These are phyloP conservation scores for Candida corydali DNA, from an alignment of 805 yeast genomes.

Conservation along the genomic window DNA sequence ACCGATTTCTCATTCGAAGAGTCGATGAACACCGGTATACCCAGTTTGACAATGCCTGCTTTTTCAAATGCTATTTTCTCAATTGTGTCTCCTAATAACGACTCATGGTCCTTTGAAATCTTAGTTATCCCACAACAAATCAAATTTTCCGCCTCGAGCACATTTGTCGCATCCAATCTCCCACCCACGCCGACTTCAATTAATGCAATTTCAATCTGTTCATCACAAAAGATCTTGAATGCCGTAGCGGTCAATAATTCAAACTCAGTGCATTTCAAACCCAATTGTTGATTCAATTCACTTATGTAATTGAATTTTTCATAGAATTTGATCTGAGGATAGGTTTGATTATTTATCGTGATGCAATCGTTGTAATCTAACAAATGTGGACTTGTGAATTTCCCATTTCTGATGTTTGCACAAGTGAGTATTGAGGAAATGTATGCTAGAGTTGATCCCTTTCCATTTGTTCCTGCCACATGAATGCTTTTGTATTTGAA, in stretches of 20 bases:
- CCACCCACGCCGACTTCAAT: conserved; percentile 98
- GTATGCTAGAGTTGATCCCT: conserved; percentile 89
- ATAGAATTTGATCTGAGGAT: conserved; percentile 44
- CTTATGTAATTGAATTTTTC: conserved; percentile 30
- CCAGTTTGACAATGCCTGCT: conserved; percentile 75
- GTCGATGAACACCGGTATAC: conserved; percentile 67
- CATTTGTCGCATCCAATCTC: conserved; percentile 82
- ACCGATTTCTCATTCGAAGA: conserved; percentile 56
- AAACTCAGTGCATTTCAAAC: conserved; percentile 77
- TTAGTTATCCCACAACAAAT: conserved; percentile 74
- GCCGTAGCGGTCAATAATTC: conserved; percentile 86
- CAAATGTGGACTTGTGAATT: conserved; percentile 88
- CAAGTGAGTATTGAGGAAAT: conserved; percentile 57
- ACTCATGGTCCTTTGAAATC: conserved; percentile 83
- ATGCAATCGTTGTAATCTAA: conserved; percentile 72
- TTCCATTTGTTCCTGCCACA: conserved; percentile 95
- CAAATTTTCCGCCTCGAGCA: conserved; percentile 40
- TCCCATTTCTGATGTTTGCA: conserved; percentile 55
- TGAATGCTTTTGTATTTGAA: conserved; percentile 64
- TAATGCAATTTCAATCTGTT: conserved; percentile 66
- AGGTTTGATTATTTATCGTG: conserved; percentile 55
- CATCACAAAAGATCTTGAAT: conserved; percentile 61
- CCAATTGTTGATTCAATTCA: conserved; percentile 11
- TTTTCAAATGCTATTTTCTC: conserved; percentile 69
- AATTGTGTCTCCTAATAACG: conserved; percentile 64